Evolutionary conservation across 257 asterid species (phyloP).

Genomic region (Plantago major): DNA sequence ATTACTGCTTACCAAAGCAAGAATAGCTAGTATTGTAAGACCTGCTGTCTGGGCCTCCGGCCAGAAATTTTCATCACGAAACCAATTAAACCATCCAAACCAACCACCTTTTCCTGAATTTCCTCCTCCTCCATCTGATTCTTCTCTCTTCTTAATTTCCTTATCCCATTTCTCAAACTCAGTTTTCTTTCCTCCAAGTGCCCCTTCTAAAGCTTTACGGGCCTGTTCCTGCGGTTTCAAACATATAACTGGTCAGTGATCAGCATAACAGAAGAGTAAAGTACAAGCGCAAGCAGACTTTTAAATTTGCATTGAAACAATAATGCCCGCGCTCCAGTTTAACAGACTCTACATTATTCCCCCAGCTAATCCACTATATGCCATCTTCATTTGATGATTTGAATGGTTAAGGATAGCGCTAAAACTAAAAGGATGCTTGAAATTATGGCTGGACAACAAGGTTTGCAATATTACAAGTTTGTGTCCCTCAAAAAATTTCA

Average conservation of each 20-base stretch:
- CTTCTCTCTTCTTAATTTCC: conserved; percentile 81
- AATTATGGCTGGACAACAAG: too few species aligned
- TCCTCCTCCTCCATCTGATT: conserved; percentile 80
- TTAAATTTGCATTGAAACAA: too few species aligned
- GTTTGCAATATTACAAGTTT: too few species aligned
- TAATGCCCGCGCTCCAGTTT: too few species aligned
- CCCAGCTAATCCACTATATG: too few species aligned
- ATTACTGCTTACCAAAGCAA: conserved; percentile 46
- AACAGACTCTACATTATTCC: too few species aligned
- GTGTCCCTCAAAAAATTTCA: too few species aligned
- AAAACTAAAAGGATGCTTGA: too few species aligned
- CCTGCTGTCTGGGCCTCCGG: conserved; percentile 85
- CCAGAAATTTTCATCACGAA: conserved; percentile 82
- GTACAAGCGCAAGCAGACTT: too few species aligned
- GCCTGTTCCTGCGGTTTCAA: conserved; percentile 70
- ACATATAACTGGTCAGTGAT: conserved; percentile 9
- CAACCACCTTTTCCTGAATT: conserved; percentile 82
- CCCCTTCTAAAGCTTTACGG: conserved; percentile 84
- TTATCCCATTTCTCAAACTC: conserved; percentile 90
- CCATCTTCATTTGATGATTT: too few species aligned
- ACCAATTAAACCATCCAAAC: conserved; percentile 79
- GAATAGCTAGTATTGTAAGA: conserved; percentile 67
- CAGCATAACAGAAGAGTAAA: conserved; percentile 4
- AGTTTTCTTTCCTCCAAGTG: conserved; percentile 74
- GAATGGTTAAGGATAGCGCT: too few species aligned